Conservation (phyloP, 768 basidiomycete species). For the Pleurotus platypus region DNA sequence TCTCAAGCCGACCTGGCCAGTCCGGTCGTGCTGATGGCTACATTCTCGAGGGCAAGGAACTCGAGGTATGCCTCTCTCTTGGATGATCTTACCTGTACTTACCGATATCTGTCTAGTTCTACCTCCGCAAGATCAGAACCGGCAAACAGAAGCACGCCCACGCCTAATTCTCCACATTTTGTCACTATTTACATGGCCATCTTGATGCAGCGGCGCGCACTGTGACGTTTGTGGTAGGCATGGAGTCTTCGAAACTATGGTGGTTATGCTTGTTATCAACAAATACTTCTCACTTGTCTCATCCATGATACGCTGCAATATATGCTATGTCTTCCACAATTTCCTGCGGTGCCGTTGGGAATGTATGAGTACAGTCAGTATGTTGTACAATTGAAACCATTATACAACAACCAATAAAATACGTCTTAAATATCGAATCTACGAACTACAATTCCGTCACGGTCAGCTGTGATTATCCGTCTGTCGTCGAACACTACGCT, state of each 20-base stretch:
- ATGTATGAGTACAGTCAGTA: neutral
- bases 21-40: slow-evolving; percentile 96
- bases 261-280: slow-evolving; percentile 6
- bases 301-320: slow-evolving; percentile 7
- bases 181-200: slow-evolving; percentile 21
- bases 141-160: slow-evolving; percentile 94
- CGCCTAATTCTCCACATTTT: slow-evolving; percentile 24
- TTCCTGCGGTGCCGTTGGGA: neutral
- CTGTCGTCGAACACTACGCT: slow-evolving; percentile 73
- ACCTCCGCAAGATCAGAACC: slow-evolving; percentile 88
- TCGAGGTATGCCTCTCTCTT: slow-evolving; percentile 63
- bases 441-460: slow-evolving; percentile 39
- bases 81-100: slow-evolving; percentile 10
- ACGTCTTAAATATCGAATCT: slow-evolving; percentile 52
- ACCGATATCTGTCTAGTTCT: slow-evolving; percentile 60
- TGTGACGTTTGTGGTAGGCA: slow-evolving; percentile 8
- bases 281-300: slow-evolving; percentile 2
- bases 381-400: neutral
- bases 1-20: slow-evolving; percentile 96
- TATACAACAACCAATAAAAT: neutral
- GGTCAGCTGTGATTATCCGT: slow-evolving; percentile 54
- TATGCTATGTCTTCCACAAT: slow-evolving; percentile 5
- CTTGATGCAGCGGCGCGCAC: slow-evolving; percentile 28
- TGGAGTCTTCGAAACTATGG: slow-evolving; percentile 1
- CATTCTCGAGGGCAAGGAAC: slow-evolving; percentile 96